Evolutionary conservation across 75 land plant species (phyloP), one percentile per base, ranked within the genome.

Genomic region (Pseudotsuga menziesii): DNA sequence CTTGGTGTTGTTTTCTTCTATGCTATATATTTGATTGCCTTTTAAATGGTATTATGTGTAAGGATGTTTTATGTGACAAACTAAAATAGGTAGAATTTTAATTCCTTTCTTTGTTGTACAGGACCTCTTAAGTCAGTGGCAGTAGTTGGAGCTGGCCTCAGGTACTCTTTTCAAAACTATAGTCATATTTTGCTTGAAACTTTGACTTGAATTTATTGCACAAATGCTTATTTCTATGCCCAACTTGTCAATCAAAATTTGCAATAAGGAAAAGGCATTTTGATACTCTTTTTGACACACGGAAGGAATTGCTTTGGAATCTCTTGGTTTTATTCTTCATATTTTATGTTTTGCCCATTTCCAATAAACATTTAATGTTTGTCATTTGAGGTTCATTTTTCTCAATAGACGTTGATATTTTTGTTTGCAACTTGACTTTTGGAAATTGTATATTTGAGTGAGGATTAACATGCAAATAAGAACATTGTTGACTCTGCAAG

Each of bases 101-200:
- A 23, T 72, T 76, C 27, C 74, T 72, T 20, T 48, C 48, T 56
- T 56, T 61, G 52, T 41, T 67, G 81, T 84, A 77, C 79, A 84
- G 91, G 76, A 74, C 63, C 82, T 74, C 73, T 63, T 41, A 93
- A 85, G 70, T 87, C 88, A 41, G 98, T 94, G 27, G 98, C 98
- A 75, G 90, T 94, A 58, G 83, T 94, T 67, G 95, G 98, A 63
- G 95, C 91, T 71, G 98, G 96, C 36, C 82, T 87, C 15, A 94
- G 98, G 98, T 94, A 85, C 22, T 66, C 66, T 7, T 32, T 58
- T 19, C 56, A 44, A 20, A 44, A 29, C 29, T 58, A 36, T 35
- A 5, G n/a, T 69, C 36, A n/a, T 69, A 61, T 44, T 35, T 48
- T 56, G 22, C 16, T 59, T 58, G 22, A 20, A 19, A 80, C 12